A percentile compares a stretch with the other conserved stretches of the same genome.
These are phyloP conservation scores for Lindgomyces ingoldianus DNA, from an alignment of 495 filamentous ascomycete species.

Conservation along the genomic window DNA sequence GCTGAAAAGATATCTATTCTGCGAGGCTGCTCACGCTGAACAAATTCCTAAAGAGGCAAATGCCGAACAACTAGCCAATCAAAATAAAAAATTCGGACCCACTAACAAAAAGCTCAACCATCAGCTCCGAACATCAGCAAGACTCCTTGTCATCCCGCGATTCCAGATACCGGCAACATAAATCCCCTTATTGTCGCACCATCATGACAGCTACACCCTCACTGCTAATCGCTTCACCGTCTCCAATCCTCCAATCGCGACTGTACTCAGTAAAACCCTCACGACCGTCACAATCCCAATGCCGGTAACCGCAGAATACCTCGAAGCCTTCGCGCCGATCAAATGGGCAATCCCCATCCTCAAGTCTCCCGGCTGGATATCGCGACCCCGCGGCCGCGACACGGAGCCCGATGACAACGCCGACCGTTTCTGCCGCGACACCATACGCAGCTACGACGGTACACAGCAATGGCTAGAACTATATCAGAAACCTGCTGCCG, in stretches of 20 bases:
- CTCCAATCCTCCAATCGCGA: background rate
- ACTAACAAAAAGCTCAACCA: too few species aligned
- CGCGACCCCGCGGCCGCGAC: constrained; percentile 5
- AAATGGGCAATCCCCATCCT: constrained; percentile 24
- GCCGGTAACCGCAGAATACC: background rate
- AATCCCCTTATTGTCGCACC: background rate
- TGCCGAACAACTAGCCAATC: too few species aligned
- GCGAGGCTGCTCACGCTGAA: too few species aligned
- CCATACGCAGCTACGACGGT: constrained; percentile 17
- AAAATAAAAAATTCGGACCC: too few species aligned
- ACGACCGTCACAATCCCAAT: background rate
- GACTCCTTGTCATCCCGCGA: background rate
- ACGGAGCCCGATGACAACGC: background rate
- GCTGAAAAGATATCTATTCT: too few species aligned
- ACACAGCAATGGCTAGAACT: constrained; percentile 21
- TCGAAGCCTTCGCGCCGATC: constrained; percentile 23
- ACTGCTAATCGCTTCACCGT: background rate
- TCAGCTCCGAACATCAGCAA: too few species aligned
- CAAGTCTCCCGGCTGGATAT: constrained; percentile 9
- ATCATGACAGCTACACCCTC: background rate
- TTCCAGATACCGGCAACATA: background rate
- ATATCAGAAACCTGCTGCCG: constrained; percentile 8
- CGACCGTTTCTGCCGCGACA: constrained; percentile 17
- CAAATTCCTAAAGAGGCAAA: too few species aligned
- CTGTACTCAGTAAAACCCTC: background rate